phyloP scores from a whole-genome alignment of 352 stramenopile species.

The Phytophthora idaei region DNA sequence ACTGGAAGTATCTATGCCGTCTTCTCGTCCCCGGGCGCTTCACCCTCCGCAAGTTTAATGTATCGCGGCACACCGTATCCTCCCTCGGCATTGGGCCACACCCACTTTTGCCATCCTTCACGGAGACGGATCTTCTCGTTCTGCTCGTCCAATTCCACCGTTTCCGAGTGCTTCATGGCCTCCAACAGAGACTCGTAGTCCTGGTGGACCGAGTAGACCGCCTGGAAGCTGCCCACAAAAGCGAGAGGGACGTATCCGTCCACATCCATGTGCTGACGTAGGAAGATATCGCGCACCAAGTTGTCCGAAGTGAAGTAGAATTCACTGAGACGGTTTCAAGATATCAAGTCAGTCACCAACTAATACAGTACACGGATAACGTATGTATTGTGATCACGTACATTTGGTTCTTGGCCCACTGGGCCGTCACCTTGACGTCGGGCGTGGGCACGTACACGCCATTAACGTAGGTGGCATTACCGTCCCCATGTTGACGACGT shows the following conservation, averaged over 20 bases:
- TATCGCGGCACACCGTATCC: constrained; percentile 87
- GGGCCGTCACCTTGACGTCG: constrained; percentile 68
- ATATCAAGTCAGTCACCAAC: constrained; percentile 3
- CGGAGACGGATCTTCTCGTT: constrained; percentile 92
- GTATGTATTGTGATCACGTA: constrained; percentile 39
- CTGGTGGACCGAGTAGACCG: constrained; percentile 85
- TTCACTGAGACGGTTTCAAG: constrained; percentile 48
- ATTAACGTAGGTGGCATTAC: constrained; percentile 73
- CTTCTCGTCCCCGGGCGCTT: constrained; percentile 29
- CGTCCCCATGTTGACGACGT: constrained; percentile 51
- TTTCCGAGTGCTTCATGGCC: constrained; percentile 67
- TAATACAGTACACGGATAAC: constrained; percentile 1
- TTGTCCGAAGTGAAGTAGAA: constrained; percentile 90
- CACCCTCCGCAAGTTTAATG: constrained; percentile 74
- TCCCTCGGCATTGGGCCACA: constrained; percentile 89
- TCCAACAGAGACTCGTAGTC: constrained; percentile 84
- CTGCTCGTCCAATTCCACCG: constrained; percentile 80
- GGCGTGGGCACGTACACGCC: constrained; percentile 81
- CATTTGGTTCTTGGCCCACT: constrained; percentile 88
- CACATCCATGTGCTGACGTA: constrained; percentile 88
- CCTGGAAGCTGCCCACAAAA: constrained; percentile 91
- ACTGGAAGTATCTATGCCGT: constrained; percentile 34
- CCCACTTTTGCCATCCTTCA: constrained; percentile 87
- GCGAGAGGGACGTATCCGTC: constrained; percentile 89
- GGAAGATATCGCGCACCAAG: constrained; percentile 84